A percentile compares a stretch with the other conserved stretches of the same genome.
phyloP scores from a whole-genome alignment of 306 rosid species.

The Acacia acuminata region DNA sequence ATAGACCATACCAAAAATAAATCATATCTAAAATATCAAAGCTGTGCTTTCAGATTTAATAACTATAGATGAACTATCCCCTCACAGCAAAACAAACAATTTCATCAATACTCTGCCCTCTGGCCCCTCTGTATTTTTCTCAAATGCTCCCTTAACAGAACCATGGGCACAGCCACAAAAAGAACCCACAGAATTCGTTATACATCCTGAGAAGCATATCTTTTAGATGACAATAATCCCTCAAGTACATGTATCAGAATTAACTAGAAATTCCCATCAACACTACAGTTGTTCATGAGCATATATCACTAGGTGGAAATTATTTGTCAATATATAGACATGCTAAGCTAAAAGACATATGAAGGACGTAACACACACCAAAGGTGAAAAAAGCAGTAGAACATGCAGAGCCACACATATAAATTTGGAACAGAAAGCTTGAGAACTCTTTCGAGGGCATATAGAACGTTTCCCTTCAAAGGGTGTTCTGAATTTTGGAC shows the following conservation, averaged over 20 bases:
- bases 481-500: conserved; percentile 95
- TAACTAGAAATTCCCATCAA: conserved; percentile 16
- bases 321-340: neutral
- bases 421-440: conserved; percentile 96
- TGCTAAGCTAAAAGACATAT: neutral
- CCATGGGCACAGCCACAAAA: conserved; percentile 1
- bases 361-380: conserved; percentile 56
- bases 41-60: neutral
- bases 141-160: neutral
- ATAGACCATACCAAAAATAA: conserved; percentile 15
- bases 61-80: conserved; percentile 10
- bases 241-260: neutral
- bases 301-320: neutral
- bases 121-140: conserved; percentile 3
- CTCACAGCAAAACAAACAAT: neutral
- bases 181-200: conserved; percentile 1
- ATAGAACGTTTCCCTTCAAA: conserved; percentile 82
- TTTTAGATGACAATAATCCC: neutral
- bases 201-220: conserved; percentile 8
- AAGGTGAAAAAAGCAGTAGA: conserved; percentile 95
- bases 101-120: conserved; percentile 3
- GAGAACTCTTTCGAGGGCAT: conserved; percentile 86
- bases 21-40: neutral
- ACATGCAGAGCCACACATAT: conserved; percentile 99
- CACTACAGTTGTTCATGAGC: neutral